Percentiles rank a stretch among this genome's conserved stretches.
phyloP scores from a whole-genome alignment of 2,329 filamentous ascomycete genomes.

The Rachicladosporium sp. region DNA sequence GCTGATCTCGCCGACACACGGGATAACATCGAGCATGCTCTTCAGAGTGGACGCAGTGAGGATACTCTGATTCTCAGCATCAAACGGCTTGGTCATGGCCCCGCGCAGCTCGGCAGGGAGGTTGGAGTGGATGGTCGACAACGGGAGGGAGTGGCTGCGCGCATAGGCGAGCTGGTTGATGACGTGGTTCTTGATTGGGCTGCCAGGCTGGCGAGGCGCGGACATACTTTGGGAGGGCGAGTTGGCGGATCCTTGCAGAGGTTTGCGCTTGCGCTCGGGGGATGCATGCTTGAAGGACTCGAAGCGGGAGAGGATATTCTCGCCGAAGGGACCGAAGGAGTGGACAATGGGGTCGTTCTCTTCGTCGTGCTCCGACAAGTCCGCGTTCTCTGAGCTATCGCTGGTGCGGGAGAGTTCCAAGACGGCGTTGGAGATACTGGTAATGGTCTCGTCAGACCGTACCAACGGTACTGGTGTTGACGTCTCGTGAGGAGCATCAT shows the following conservation, averaged over 20 bases:
- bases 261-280: conserved; percentile 37
- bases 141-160: conserved; percentile 76
- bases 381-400: conserved; percentile 33
- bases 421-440: conserved; percentile 5
- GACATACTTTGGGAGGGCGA: conserved; percentile 14
- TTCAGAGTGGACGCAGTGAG: conserved; percentile 50
- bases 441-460: conserved; percentile 4
- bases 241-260: conserved; percentile 18
- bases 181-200: conserved; percentile 64
- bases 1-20: conserved; percentile 76
- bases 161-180: conserved; percentile 94
- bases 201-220: conserved; percentile 10
- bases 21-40: conserved; percentile 57
- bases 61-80: conserved; percentile 25
- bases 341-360: conserved; percentile 90
- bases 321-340: conserved; percentile 83
- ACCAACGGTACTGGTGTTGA: conserved; percentile 10
- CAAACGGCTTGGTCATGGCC: conserved; percentile 19
- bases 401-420: conserved; percentile 12
- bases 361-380: conserved; percentile 71
- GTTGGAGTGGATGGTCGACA: conserved; percentile 79
- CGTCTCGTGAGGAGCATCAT: conserved; percentile 27
- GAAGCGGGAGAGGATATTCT: conserved; percentile 70
- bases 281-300: conserved; percentile 63
- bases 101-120: conserved; percentile 49